phyloP scores from a whole-genome alignment of 257 asterid species.

The Nicotiana tomentosiformis region DNA sequence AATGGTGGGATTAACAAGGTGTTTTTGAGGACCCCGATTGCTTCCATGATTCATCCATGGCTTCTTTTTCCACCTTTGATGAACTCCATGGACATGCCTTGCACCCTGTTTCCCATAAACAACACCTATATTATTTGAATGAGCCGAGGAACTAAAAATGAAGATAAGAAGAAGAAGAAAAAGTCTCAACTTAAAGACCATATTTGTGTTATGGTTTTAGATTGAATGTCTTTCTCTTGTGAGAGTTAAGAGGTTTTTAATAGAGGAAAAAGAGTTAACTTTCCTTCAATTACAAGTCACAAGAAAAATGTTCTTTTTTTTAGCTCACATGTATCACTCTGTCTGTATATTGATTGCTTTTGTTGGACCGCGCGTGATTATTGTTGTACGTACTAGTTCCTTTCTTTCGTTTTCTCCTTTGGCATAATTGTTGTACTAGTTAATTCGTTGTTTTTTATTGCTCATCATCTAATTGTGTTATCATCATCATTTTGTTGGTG shows the following conservation, averaged over 20 bases:
- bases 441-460: background rate
- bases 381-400: background rate
- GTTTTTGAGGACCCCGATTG: slow-evolving; percentile 42
- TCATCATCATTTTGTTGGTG: background rate
- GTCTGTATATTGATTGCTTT: slow-evolving; percentile 9
- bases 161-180: slow-evolving; percentile 23
- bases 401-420: background rate
- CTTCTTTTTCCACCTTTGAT: slow-evolving; percentile 32
- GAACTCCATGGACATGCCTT: slow-evolving; percentile 3
- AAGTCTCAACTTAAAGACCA: slow-evolving; percentile 26
- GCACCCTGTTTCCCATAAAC: background rate
- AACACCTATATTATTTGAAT: slow-evolving; percentile 1
- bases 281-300: slow-evolving; percentile 47
- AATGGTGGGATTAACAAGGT: slow-evolving; percentile 34
- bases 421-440: background rate
- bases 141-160: slow-evolving; percentile 18
- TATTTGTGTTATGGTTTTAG: slow-evolving; percentile 7
- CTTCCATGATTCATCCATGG: slow-evolving; percentile 61
- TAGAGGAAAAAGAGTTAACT: slow-evolving; percentile 26
- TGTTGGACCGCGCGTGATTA: background rate
- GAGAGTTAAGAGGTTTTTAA: slow-evolving; percentile 13
- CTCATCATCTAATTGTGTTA: background rate
- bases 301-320: slow-evolving; percentile 23
- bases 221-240: background rate
- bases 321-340: slow-evolving; percentile 3